Conservation (phyloP, 305 asterid species). For the Fraxinus albicans region DNA sequence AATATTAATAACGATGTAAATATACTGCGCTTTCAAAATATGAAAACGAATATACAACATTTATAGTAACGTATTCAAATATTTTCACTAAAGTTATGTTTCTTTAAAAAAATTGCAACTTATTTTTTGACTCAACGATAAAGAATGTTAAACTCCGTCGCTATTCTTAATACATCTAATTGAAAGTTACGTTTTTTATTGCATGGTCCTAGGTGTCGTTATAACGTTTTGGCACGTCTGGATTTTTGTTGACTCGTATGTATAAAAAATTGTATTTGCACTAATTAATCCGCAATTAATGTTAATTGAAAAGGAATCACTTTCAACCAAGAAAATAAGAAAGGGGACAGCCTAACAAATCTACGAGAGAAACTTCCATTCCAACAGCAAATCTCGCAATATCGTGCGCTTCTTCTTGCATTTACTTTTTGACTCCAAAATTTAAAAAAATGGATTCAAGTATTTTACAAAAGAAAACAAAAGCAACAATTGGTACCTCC, state of each 20-base stretch:
- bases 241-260: neutral
- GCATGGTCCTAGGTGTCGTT: neutral
- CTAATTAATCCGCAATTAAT: neutral
- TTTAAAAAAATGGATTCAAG: neutral
- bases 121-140: too few relatives aligned
- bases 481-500: neutral
- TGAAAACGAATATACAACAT: neutral
- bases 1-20: too few relatives aligned
- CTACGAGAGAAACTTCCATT: slow-evolving; percentile 18
- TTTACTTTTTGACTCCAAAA: slow-evolving; percentile 20
- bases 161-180: neutral
- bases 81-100: neutral
- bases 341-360: neutral
- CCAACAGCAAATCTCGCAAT: slow-evolving; percentile 43
- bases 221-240: neutral
- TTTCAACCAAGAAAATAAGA: neutral
- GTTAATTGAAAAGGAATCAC: neutral
- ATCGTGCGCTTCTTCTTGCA: slow-evolving; percentile 29
- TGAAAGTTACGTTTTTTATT: neutral
- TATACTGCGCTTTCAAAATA: neutral
- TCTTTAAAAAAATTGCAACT: neutral
- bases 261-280: neutral
- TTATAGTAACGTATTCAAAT: neutral
- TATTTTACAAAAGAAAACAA: slow-evolving; percentile 1
- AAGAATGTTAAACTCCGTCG: too few relatives aligned